Conservation (phyloP, 768 basidiomycete genomes). For the Kwoniella bestiolae region DNA sequence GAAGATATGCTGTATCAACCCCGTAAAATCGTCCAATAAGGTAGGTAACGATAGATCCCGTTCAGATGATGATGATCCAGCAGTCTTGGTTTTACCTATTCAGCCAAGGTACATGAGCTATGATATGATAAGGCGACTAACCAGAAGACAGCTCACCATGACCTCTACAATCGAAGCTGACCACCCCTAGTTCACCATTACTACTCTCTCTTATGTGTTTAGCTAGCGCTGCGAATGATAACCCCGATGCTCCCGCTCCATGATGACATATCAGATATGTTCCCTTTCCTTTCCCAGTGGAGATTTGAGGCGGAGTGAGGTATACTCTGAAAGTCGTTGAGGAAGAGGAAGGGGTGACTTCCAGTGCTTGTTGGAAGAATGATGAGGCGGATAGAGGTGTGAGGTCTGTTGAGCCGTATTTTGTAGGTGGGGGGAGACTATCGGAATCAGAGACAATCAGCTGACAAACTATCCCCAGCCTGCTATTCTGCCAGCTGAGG, state of each 20-base stretch:
- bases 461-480: background rate
- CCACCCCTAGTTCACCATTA: constrained; percentile 74
- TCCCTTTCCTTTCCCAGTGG: constrained; percentile 45
- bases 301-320: constrained; percentile 70
- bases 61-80: constrained; percentile 46
- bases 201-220: constrained; percentile 69
- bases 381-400: constrained; percentile 75
- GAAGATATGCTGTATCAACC: constrained; percentile 71
- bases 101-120: background rate
- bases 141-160: constrained; percentile 68
- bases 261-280: constrained; percentile 91
- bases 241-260: constrained; percentile 89
- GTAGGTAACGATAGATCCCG: constrained; percentile 72
- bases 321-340: constrained; percentile 77
- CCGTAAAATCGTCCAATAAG: constrained; percentile 74
- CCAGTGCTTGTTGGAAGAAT: constrained; percentile 79
- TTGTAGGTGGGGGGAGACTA: constrained; percentile 34
- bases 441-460: background rate
- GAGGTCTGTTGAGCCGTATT: constrained; percentile 62
- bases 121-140: background rate
- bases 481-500: background rate
- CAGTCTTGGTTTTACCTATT: constrained; percentile 70
- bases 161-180: constrained; percentile 79
- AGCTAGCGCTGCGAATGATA: constrained; percentile 90
- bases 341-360: constrained; percentile 69